Evolutionary conservation across 306 rosid species (phyloP), one percentile per base, ranked within the genome.

Genomic region (Citrullus mucosospermus): DNA sequence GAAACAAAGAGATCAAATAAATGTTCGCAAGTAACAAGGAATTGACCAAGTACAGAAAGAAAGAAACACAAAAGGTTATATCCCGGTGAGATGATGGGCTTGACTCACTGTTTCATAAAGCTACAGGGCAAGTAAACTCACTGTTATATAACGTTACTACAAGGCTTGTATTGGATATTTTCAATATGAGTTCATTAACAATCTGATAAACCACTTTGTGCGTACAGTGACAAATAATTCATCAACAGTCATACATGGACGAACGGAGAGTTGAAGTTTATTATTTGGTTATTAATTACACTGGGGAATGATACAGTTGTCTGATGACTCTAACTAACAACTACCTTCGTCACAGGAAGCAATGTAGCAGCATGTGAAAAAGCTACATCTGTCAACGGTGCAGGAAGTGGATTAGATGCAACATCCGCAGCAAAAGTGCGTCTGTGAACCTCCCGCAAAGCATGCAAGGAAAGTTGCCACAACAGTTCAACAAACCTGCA

Each of bases 381-480:
- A 70, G 97, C 98, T 50, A 96, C 99, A 86, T 96, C 97, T 6
- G 99, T 96, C 90, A 96, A 71, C 22, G 99, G 90, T 34, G 93
- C 86, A 48, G 99, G 99, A 85, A 96, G 87, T 38, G 99, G 97
- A 60, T 92, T 92, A 68, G 97, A 91, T 78, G 92, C 87, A 76
- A 90, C 88, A 80, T 96, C 99, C 73, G 93, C 88, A 58, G 96
- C 82, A 86, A 92, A 96, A 43, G 96, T 91, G 79, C 98, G 83
- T 76, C 99, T 91, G 76, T 96, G 98, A 83, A 96, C 99, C 88
- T 96, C 99, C 62, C 96, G 88, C 85, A 96, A 82, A 66, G 98
- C 99, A 88, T 96, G 99, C 97, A 96, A 80, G 55, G 99, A 95
- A 85, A 95, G 97, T 86, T 95, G 97, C 99, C 99, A 95, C 76